Evolutionary conservation across 306 rosid genomes (phyloP), one percentile per base, ranked within the genome.

Genomic region (Abrus pulchellus): DNA sequence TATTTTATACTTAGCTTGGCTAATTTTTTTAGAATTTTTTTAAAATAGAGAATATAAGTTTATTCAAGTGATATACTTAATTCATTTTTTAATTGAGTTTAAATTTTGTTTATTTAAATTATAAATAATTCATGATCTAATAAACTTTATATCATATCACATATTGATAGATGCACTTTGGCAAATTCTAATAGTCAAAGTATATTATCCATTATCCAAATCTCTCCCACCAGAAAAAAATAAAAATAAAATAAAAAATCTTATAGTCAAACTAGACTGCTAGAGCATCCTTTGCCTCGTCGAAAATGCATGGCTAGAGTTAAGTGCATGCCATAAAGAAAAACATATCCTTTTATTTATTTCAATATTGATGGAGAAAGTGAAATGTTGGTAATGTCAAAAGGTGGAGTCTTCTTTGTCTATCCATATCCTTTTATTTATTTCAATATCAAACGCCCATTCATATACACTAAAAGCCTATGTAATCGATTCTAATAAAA

Each of bases 191-290:
- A 73, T 64, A 43, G 75, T 81, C 84, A 74, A 74, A 54, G 11
- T 65, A 47, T 28, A 11, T 13, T 56, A 61, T 61, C 27, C 44
- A 53, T 72, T 74, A 81, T 74, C 44, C 54, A 30, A 38, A 81
- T 2, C 9, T 3, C 2, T 30, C 41, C 12, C 59, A 29, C 45
- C 20, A 5, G 11, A 1, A 3, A 0, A 12, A 75, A 0, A 20
- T 20, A 20, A 79, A 61, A 62, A 43, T 36, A 36, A 79, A 61
- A 62, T 28, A 3, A 4, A 32, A 32, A 49, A 4, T 12, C 33
- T 1, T 5, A 73, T 64, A 53, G 84, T 80, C 84, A 80, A 80
- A 80, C 7, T 72, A 40, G 67, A 72, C 78, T 63, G 78, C 84
- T 5, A 30, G 11, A 47, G 29, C n/a, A 72, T 62, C 68, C 64